These are phyloP conservation scores for Coleophoma eucalyptorum DNA, from an alignment of 2,329 filamentous ascomycete species.

Conservation along the genomic window DNA sequence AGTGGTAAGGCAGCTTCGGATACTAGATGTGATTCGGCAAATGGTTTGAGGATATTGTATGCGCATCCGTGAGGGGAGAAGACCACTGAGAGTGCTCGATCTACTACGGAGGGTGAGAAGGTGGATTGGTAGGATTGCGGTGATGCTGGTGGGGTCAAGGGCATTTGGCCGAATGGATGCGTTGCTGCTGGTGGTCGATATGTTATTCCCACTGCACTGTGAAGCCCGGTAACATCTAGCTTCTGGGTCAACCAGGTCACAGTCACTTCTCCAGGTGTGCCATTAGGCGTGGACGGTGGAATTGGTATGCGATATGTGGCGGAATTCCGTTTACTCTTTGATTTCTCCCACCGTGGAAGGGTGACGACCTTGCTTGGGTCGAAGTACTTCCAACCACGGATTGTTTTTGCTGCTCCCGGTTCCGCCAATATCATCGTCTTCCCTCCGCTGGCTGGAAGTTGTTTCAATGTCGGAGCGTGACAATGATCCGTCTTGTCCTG, in stretches of 20 bases:
- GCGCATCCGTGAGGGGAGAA: constrained; percentile 63
- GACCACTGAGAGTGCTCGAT: constrained; percentile 52
- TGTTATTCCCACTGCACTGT: constrained; percentile 68
- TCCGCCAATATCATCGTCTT: constrained; percentile 64
- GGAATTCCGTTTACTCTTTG: constrained; percentile 23
- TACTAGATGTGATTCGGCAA: constrained; percentile 53
- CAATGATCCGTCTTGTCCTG: constrained; percentile 68
- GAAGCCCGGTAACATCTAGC: constrained; percentile 54
- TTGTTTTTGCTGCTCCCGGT: constrained; percentile 59
- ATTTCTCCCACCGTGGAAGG: constrained; percentile 43
- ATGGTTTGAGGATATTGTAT: constrained; percentile 48
- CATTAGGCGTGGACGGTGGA: constrained; percentile 46
- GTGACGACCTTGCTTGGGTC: constrained; percentile 42
- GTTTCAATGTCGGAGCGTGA: constrained; percentile 63
- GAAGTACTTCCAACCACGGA: constrained; percentile 67
- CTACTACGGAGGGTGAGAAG: constrained; percentile 29
- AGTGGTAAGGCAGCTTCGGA: constrained; percentile 54
- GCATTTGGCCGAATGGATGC: neutral
- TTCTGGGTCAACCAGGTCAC: constrained; percentile 63
- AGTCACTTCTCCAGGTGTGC: constrained; percentile 63
- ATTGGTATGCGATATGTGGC: constrained; percentile 41
- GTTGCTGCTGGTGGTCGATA: constrained; percentile 46
- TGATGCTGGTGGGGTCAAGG: constrained; percentile 16
- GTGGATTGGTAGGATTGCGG: constrained; percentile 16
- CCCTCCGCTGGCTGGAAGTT: constrained; percentile 49